Percentiles rank a stretch among this genome's conserved stretches.
Conservation (phyloP, 495 filamentous ascomycete genomes). For the Trichodelitschia bisporula region DNA sequence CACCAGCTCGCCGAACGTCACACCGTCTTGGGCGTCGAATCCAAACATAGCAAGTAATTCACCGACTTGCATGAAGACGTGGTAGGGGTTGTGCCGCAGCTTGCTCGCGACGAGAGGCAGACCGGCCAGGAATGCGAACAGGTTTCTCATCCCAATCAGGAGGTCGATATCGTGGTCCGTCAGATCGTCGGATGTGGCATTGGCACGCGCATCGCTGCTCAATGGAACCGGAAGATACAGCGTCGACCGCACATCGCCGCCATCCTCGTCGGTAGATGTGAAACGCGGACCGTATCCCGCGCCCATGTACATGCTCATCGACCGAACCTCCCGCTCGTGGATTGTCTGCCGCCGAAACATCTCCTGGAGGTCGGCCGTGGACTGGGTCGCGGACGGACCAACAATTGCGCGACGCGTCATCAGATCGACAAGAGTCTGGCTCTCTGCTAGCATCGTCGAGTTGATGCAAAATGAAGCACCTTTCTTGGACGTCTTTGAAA, state of each 20-base stretch:
- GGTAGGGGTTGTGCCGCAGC: conserved; percentile 39
- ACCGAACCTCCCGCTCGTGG: too few relatives aligned
- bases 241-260: conserved; percentile 17
- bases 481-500: conserved; percentile 35
- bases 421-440: conserved; percentile 39
- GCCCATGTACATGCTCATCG: too few relatives aligned
- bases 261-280: conserved; percentile 8
- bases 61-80: conserved; percentile 47
- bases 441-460: conserved; percentile 45
- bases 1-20: conserved; percentile 60
- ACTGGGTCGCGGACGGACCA: neutral
- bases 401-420: conserved; percentile 26
- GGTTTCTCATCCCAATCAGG: conserved; percentile 57
- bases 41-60: conserved; percentile 44
- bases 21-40: conserved; percentile 59
- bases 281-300: too few relatives aligned
- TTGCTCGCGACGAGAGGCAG: conserved; percentile 60
- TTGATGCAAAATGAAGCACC: conserved; percentile 59
- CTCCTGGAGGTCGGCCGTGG: conserved; percentile 1
- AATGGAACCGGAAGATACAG: conserved; percentile 38
- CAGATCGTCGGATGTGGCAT: too few relatives aligned
- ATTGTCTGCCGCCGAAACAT: too few relatives aligned
- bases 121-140: conserved; percentile 70
- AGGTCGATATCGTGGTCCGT: conserved; percentile 41
- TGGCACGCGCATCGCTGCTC: conserved; percentile 13